Evolutionary conservation across 2,329 filamentous ascomycete genomes (phyloP).

Genomic region (Penicillium sp.): DNA sequence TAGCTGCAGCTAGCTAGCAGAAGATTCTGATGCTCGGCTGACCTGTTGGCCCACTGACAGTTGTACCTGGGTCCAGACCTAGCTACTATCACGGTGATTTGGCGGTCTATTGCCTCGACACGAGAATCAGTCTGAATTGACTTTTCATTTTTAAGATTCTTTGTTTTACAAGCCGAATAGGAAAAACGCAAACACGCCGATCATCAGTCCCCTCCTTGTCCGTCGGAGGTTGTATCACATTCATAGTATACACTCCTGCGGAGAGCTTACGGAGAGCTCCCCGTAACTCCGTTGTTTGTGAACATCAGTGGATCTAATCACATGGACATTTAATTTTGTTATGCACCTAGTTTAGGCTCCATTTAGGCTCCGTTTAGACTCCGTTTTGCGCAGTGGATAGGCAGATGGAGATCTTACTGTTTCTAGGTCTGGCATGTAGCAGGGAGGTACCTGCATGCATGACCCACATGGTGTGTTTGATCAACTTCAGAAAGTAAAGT

Average conservation of each 20-base stretch:
- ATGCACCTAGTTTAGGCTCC: background rate
- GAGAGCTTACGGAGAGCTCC: too few relatives aligned
- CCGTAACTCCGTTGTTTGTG: too few relatives aligned
- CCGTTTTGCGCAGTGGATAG: too few relatives aligned
- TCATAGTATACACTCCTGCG: too few relatives aligned
- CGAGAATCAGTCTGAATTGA: background rate
- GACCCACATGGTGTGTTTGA: background rate
- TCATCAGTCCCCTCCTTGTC: too few relatives aligned
- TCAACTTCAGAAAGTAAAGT: too few relatives aligned
- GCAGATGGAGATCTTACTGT: background rate
- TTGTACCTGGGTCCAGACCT: background rate
- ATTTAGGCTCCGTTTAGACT: background rate
- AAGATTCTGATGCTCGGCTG: constrained; percentile 7
- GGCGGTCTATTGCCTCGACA: background rate
- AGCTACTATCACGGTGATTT: background rate
- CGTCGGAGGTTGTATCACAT: too few relatives aligned
- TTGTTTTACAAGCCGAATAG: too few relatives aligned
- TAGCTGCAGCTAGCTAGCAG: background rate
- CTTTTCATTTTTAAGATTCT: background rate
- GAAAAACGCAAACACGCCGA: too few relatives aligned
- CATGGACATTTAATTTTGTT: background rate
- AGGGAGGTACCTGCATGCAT: background rate
- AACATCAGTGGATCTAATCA: background rate
- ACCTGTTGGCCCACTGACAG: background rate
- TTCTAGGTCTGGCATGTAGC: background rate